Evolutionary conservation across 2,329 filamentous ascomycete species (phyloP).

Genomic region (Ramichloridium luteum): DNA sequence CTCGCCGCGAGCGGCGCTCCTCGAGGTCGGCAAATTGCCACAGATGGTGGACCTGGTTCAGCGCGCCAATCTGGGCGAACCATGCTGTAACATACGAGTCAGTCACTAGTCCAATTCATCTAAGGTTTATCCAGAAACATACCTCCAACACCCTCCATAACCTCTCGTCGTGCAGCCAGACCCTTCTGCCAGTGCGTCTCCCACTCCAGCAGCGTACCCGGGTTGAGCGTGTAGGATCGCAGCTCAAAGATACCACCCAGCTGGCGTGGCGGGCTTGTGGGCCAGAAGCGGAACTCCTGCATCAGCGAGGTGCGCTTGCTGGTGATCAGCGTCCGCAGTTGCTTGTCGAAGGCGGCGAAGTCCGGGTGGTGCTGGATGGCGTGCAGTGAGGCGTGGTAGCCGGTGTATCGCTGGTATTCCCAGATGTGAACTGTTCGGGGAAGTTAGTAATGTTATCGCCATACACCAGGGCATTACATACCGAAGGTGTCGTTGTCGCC

Average conservation of each 20-base stretch:
- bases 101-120: slow-evolving; percentile 2
- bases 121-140: slow-evolving; percentile 5
- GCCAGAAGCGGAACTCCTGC: slow-evolving; percentile 99
- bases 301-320: slow-evolving; percentile 83
- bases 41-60: slow-evolving; percentile 95
- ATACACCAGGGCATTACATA: slow-evolving; percentile 39
- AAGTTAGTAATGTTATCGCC: slow-evolving; percentile 5
- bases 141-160: slow-evolving; percentile 67
- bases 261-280: slow-evolving; percentile 77
- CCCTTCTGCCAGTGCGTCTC: slow-evolving; percentile 96
- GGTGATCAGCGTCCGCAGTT: slow-evolving; percentile 74
- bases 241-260: slow-evolving; percentile 92
- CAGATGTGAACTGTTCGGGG: slow-evolving; percentile 78
- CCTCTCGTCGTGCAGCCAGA: slow-evolving; percentile 77
- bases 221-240: slow-evolving; percentile 89
- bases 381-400: slow-evolving; percentile 86
- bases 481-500: slow-evolving; percentile 95
- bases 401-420: slow-evolving; percentile 96
- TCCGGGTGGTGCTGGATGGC: slow-evolving; percentile 72
- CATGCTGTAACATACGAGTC: slow-evolving; percentile 53
- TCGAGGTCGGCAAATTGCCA: slow-evolving; percentile 98
- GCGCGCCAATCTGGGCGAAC: slow-evolving; percentile 96
- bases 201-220: slow-evolving; percentile 93
- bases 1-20: slow-evolving; percentile 76
- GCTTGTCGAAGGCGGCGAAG: slow-evolving; percentile 68